Percentiles rank a stretch among this genome's conserved stretches.
phyloP scores from a whole-genome alignment of 805 yeast genomes.

The Starmerella sirachaensis region DNA sequence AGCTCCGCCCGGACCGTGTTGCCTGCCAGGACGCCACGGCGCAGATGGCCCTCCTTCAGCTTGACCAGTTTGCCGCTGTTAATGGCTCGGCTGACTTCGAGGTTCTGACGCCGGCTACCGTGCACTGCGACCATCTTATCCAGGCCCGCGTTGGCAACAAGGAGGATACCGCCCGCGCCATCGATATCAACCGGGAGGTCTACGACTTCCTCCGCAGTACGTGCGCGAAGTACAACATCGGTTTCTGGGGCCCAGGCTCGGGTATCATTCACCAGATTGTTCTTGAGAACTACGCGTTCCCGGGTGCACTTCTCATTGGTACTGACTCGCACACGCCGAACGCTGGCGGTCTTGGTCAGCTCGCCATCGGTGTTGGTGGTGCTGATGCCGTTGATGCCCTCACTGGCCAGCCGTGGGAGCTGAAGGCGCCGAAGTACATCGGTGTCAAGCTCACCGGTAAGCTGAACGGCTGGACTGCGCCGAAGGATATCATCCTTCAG shows the following conservation, averaged over 20 bases:
- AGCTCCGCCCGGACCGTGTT: constrained; percentile 93
- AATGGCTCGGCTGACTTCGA: constrained; percentile 36
- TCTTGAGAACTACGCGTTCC: constrained; percentile 91
- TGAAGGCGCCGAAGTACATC: constrained; percentile 89
- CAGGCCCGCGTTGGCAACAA: constrained; percentile 91
- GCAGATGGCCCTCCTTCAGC: constrained; percentile 91
- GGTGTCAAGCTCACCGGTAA: constrained; percentile 92
- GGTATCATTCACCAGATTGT: constrained; percentile 97
- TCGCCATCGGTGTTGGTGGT: constrained; percentile 99
- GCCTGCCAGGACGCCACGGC: constrained; percentile 99
- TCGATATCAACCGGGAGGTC: constrained; percentile 84
- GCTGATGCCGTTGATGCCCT: constrained; percentile 97
- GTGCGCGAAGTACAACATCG: constrained; percentile 90
- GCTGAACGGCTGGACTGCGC: constrained; percentile 92
- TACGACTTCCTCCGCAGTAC: constrained; percentile 82
- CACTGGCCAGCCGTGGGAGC: constrained; percentile 92
- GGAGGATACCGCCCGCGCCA: constrained; percentile 73
- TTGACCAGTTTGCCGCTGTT: constrained; percentile 22
- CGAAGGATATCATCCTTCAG: constrained; percentile 88
- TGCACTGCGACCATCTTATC: constrained; percentile 95
- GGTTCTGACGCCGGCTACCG: constrained; percentile 90
- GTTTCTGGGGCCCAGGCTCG: constrained; percentile 98
- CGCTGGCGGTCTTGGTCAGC: constrained; percentile 96
- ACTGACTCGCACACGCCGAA: constrained; percentile 97
- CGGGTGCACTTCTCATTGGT: constrained; percentile 93